These are phyloP conservation scores for Tolypocladium capitatum DNA, from an alignment of 2,329 filamentous ascomycete species.

Conservation along the genomic window DNA sequence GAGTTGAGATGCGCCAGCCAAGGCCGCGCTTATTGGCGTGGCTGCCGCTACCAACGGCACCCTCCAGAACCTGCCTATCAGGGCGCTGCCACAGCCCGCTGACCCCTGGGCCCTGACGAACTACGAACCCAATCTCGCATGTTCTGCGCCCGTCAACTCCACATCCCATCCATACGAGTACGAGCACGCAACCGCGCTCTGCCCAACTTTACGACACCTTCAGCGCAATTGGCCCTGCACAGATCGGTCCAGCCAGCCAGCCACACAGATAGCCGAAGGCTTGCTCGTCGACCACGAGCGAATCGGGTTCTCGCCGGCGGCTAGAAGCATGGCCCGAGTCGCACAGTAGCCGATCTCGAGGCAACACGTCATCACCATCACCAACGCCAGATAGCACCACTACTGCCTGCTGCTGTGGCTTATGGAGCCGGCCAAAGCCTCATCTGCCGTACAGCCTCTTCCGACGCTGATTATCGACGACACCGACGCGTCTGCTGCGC, in stretches of 20 bases:
- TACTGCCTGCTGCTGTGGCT: not conserved
- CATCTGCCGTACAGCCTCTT: not conserved
- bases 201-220: too few species aligned
- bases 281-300: not conserved
- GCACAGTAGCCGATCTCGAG: not conserved
- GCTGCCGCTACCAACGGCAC: not conserved
- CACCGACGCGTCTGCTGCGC: conserved; percentile 4
- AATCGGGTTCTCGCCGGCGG: not conserved
- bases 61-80: not conserved
- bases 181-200: not conserved
- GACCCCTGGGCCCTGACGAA: not conserved
- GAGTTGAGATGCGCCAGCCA: not conserved
- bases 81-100: not conserved
- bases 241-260: not conserved
- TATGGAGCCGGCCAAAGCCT: conserved; percentile 4
- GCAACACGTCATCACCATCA: not conserved
- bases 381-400: not conserved
- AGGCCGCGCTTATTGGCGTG: not conserved
- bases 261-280: not conserved
- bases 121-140: not conserved
- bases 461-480: conserved; percentile 10
- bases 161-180: too few species aligned
- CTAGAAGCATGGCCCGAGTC: not conserved
- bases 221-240: too few species aligned
- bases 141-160: not conserved